These are phyloP conservation scores for Chaetoscypha palmicola DNA, from an alignment of 2,329 filamentous ascomycete species.

Conservation along the genomic window DNA sequence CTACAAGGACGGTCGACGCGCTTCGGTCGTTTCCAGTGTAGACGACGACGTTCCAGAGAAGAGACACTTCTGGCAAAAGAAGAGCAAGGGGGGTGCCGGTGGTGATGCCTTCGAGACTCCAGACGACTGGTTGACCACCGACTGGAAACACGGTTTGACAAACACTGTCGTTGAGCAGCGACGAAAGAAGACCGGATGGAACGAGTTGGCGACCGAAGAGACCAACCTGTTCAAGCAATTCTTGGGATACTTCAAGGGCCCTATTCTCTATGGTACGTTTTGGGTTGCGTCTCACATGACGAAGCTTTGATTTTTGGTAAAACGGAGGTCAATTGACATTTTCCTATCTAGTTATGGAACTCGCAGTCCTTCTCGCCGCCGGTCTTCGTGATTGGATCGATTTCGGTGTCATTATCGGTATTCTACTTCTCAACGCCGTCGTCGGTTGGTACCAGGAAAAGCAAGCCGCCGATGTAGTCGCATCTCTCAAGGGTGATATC, in stretches of 20 bases:
- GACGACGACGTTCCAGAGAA: constrained; percentile 39
- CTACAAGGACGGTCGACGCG: constrained; percentile 53
- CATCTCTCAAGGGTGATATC: constrained; percentile 69
- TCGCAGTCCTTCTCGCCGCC: constrained; percentile 65
- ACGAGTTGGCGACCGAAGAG: constrained; percentile 68
- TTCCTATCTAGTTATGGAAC: constrained; percentile 60
- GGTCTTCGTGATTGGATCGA: constrained; percentile 73
- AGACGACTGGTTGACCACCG: constrained; percentile 62
- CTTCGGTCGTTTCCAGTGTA: constrained; percentile 37
- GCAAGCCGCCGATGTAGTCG: constrained; percentile 71
- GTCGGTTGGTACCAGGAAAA: constrained; percentile 80
- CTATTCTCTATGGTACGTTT: constrained; percentile 66
- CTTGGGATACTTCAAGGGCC: constrained; percentile 67
- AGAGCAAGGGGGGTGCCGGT: constrained; percentile 35
- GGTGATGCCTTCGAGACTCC: constrained; percentile 38
- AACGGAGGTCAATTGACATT: constrained; percentile 11
- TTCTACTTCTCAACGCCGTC: constrained; percentile 65
- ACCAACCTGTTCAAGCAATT: constrained; percentile 71
- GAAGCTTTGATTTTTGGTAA: too few relatives aligned
- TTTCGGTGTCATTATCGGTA: constrained; percentile 71
- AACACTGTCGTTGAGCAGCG: constrained; percentile 53
- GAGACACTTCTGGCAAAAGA: constrained; percentile 53
- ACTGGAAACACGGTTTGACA: constrained; percentile 58
- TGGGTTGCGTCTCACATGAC: background rate
- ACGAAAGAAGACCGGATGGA: constrained; percentile 60